Percentiles rank a stretch among this genome's conserved stretches.
phyloP scores from a whole-genome alignment of 2,329 filamentous ascomycete genomes.

The Colletotrichum navitas region DNA sequence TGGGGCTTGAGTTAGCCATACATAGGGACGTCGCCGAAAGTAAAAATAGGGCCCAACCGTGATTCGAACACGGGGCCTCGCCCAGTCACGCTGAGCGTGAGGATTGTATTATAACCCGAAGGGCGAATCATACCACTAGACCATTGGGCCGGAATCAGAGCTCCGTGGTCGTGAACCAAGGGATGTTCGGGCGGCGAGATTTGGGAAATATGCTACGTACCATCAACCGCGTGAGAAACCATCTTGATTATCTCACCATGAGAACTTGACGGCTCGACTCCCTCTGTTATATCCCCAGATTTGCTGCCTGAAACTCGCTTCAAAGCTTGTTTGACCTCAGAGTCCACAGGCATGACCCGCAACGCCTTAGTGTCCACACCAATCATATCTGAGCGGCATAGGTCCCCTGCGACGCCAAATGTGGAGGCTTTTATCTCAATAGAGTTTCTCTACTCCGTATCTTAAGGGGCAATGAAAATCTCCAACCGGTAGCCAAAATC shows the following conservation, averaged over 20 bases:
- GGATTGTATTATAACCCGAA: conserved; percentile 30
- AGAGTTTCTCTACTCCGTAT: too few relatives aligned
- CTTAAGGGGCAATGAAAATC: neutral
- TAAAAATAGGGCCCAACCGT: conserved; percentile 30
- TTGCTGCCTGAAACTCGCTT: neutral
- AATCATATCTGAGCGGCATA: neutral
- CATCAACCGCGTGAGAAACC: too few relatives aligned
- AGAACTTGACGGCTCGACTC: neutral
- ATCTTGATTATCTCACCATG: neutral
- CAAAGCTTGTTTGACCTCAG: too few relatives aligned
- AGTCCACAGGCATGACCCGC: neutral
- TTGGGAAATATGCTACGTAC: neutral
- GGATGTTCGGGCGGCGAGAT: neutral
- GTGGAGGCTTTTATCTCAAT: too few relatives aligned
- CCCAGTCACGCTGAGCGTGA: conserved; percentile 25
- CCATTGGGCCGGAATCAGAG: conserved; percentile 25
- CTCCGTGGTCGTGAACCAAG: neutral
- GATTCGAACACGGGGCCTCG: conserved; percentile 41
- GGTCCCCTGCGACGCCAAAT: neutral
- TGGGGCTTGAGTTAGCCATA: neutral
- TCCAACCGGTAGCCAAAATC: neutral
- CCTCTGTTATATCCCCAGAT: neutral
- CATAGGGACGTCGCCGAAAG: neutral
- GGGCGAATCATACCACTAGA: conserved; percentile 43
- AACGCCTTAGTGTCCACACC: neutral